A percentile compares a stretch with the other conserved stretches of the same genome.
Evolutionary conservation across 805 yeast species (phyloP).

Genomic region (Lipomyces japonicus): DNA sequence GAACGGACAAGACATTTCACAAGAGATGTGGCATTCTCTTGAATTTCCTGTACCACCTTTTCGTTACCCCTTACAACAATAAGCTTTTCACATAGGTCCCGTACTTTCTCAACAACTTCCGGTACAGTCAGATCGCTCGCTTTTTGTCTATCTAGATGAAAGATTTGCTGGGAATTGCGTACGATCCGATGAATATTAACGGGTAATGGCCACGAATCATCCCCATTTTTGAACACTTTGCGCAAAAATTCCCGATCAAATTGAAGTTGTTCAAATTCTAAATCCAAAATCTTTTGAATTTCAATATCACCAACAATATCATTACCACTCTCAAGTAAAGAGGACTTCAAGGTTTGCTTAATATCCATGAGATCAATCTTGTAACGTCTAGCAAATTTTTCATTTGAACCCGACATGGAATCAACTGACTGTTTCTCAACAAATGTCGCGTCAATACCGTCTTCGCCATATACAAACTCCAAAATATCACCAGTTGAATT

Average conservation of each 20-base stretch:
- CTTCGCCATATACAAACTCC: constrained; percentile 97
- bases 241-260: constrained; percentile 78
- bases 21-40: constrained; percentile 81
- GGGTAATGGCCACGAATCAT: constrained; percentile 95
- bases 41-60: constrained; percentile 73
- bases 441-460: constrained; percentile 97
- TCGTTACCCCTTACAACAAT: constrained; percentile 81
- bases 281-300: constrained; percentile 74
- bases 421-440: constrained; percentile 96
- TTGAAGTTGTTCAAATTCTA: constrained; percentile 73
- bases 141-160: constrained; percentile 84
- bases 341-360: constrained; percentile 57
- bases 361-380: constrained; percentile 80
- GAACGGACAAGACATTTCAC: constrained; percentile 93
- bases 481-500: constrained; percentile 95
- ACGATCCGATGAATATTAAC: constrained; percentile 94
- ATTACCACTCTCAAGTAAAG: constrained; percentile 79
- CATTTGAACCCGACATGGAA: constrained; percentile 90
- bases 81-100: constrained; percentile 60
- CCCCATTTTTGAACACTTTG: constrained; percentile 87
- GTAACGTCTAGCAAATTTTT: constrained; percentile 74
- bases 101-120: constrained; percentile 73
- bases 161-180: constrained; percentile 95
- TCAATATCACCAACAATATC: constrained; percentile 88
- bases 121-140: constrained; percentile 85